Evolutionary conservation across 169 alveolate genomes (phyloP), one percentile per base, ranked within the genome.

Genomic region (Cryptosporidium canis): DNA sequence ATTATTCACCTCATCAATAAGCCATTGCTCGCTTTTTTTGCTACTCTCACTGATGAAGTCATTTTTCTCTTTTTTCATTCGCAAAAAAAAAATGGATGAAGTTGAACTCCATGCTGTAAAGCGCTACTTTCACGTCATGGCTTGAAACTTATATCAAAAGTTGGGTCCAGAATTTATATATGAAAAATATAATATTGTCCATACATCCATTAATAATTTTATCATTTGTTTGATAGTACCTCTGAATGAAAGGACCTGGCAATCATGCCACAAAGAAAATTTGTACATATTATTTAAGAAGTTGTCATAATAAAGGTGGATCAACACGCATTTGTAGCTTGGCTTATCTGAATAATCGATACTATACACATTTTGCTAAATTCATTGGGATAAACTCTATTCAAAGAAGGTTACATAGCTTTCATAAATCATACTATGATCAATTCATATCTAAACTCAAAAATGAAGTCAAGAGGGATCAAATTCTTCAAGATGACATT

Each of bases 401-500:
- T 14, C 7, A 41, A 7, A 37, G 83, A 67, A 43, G 35, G 24
- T 43, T 45, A 44, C 16, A 21, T 9, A 18, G 21, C 18, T 5
- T 14, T 21, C 18, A 35, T 41, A 31, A 70, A 8, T 70, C 84
- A 31, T 48, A 51, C 35, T 31, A n/a, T 18, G 33, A 55, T 33
- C 16, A 70, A 31, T 29, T 70, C n/a, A 6, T 70, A n/a, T 70
- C 56, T 12, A 24, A 70, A 47, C 9, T 70, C 8, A 70, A 51
- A 51, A 70, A 27, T 51, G 67, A 31, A 16, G 35, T 70, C n/a
- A 55, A 70, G 18, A 27, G 14, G n/a, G 84, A 70, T 29, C 47
- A 47, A 70, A 2, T 27, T 29, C 84, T 70, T 11, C 29, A 48
- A 8, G 47, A 55, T 33, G 84, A 70, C 53, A 48, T 70, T 48